Conservation (phyloP, 257 asterid genomes). For the Avicennia marina region DNA sequence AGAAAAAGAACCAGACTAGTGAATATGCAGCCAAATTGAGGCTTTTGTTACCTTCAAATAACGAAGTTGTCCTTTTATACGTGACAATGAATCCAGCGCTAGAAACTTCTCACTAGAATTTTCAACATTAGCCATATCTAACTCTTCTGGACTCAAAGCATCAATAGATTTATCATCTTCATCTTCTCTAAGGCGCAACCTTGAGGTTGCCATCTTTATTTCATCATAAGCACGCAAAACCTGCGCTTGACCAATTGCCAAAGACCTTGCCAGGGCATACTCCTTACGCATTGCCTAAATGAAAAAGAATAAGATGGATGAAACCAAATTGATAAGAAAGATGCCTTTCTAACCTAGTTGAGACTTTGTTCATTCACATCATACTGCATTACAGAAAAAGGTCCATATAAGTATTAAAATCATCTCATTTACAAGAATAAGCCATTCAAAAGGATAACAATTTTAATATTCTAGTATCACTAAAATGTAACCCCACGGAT, state of each 20-base stretch:
- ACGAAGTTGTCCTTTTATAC: conserved; percentile 90
- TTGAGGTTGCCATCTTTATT: conserved; percentile 85
- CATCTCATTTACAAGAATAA: no score
- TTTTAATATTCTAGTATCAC: no score
- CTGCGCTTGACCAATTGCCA: conserved; percentile 86
- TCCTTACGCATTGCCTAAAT: conserved; percentile 94
- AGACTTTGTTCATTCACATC: background rate
- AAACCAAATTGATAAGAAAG: conserved; percentile 1
- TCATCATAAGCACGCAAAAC: conserved; percentile 96
- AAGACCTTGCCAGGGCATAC: conserved; percentile 73
- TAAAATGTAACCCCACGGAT: no score
- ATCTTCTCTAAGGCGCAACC: conserved; percentile 76
- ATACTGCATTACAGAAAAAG: no score
- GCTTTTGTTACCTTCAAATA: conserved; percentile 68
- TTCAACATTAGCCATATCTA: conserved; percentile 75
- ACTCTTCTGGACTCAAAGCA: conserved; percentile 75
- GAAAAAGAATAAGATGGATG: conserved; percentile 14
- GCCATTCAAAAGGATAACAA: no score
- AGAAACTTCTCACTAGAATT: conserved; percentile 86
- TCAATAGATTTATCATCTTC: conserved; percentile 75
- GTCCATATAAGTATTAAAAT: no score
- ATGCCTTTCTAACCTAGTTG: no score
- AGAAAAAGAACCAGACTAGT: conserved; percentile 8
- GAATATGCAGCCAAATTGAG: conserved; percentile 2
- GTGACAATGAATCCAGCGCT: conserved; percentile 63